Base-by-base conservation (phyloP, 2,329 filamentous ascomycete genomes). In the Elsinoe perseae region DNA sequence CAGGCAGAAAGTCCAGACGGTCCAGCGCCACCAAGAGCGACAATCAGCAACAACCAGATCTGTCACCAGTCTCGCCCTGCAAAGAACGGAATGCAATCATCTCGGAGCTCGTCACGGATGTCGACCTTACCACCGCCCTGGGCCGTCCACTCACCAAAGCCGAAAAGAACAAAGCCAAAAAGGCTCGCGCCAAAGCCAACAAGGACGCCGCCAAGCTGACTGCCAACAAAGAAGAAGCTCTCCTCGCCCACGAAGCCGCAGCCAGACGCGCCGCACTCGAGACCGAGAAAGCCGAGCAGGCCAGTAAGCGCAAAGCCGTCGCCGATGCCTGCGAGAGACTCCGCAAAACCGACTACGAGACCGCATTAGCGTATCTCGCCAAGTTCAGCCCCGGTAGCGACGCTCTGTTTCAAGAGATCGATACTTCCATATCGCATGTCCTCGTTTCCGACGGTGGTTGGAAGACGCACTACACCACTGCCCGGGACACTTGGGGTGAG, bases 81-180 rank as follows among this genome's bases (percentile, higher is more conserved):
- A n/a, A n/a, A n/a, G n/a, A n/a, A n/a, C n/a, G n/a, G n/a, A n/a
- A n/a, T n/a, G n/a, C n/a, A n/a, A n/a, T n/a, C n/a, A n/a, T n/a
- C n/a, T n/a, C n/a, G n/a, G n/a, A n/a, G n/a, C n/a, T n/a, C n/a
- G 5, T 14, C n/a, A 14, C 10, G 32, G n/a, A 9, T 36, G n/a
- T 23, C 40, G 18, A 9, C 18, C 18, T 20, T 7, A 23, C 16
- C 25, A 21, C 3, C 7, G 18, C 7, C 7, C 21, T 8, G 8
- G 14, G 9, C 12, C 34, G 14, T 14, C 14, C 30, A n/a, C 10
- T 50, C 14, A 67, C 59, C 1, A 69, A 66, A 58, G 63, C 63
- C 20, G 61, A 67, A 36, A 65, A 60, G 30, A 71, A 70, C 54
- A 64, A 68, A 14, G 60, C 61, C 6, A 70, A 68, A 56, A 61